A percentile compares a stretch with the other conserved stretches of the same genome.
These are phyloP conservation scores for Colletotrichum sp. DNA, from an alignment of 2,329 filamentous ascomycete genomes.

Conservation along the genomic window DNA sequence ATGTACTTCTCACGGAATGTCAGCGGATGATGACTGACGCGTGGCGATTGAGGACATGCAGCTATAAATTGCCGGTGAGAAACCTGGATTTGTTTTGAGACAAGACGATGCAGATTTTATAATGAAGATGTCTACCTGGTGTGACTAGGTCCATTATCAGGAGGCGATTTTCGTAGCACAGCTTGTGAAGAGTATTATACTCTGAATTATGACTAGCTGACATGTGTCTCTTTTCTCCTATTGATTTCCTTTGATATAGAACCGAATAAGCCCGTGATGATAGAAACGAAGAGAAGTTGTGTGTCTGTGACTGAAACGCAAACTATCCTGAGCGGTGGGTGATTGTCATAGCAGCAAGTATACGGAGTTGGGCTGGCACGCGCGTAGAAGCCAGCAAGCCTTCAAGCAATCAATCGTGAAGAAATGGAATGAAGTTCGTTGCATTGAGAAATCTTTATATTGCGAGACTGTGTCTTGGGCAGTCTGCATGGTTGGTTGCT, in stretches of 20 bases:
- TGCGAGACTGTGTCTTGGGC: accelerated
- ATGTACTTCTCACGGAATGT: not conserved
- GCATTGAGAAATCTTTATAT: accelerated
- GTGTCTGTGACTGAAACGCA: too few relatives aligned
- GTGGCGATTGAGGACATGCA: not conserved
- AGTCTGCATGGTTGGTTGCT: accelerated
- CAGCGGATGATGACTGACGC: not conserved
- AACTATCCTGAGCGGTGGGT: too few relatives aligned
- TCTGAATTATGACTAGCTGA: not conserved
- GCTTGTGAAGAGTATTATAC: not conserved
- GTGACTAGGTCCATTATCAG: accelerated
- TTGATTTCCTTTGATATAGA: accelerated
- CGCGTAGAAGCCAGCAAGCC: too few relatives aligned
- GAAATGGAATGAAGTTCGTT: accelerated
- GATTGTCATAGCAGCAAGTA: too few relatives aligned
- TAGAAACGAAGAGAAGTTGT: accelerated
- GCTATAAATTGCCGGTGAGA: not conserved
- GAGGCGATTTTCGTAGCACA: not conserved
- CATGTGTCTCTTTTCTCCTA: too few relatives aligned
- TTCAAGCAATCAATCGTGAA: not conserved
- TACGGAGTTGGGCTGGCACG: too few relatives aligned
- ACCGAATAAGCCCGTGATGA: accelerated
- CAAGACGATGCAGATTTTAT: too few relatives aligned
- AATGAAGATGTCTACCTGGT: accelerated
- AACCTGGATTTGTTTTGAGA: not conserved